Conservation (phyloP, 306 rosid species). For the Ochetophila trinervis region DNA sequence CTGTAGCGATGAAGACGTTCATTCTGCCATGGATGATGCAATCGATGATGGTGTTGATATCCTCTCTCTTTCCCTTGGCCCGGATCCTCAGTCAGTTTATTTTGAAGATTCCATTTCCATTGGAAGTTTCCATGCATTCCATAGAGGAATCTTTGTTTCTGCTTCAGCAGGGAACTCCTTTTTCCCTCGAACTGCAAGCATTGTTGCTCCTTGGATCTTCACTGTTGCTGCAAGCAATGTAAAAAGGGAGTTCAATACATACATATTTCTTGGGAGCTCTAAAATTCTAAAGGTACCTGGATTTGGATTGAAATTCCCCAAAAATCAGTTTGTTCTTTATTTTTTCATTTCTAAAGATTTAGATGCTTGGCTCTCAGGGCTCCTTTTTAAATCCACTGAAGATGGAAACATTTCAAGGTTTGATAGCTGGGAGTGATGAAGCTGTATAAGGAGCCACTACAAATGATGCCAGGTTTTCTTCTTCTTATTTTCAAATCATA, state of each 20-base stretch:
- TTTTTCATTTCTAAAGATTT: background rate
- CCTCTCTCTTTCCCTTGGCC: slow-evolving; percentile 68
- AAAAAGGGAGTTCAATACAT: slow-evolving; percentile 58
- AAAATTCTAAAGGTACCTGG: slow-evolving; percentile 50
- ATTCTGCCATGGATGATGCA: slow-evolving; percentile 64
- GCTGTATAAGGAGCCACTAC: slow-evolving; percentile 49
- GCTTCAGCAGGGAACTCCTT: slow-evolving; percentile 69
- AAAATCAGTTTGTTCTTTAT: too few relatives aligned
- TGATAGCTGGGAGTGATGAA: slow-evolving; percentile 55
- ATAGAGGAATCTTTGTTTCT: slow-evolving; percentile 60
- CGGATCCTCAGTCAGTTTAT: slow-evolving; percentile 48
- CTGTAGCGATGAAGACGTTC: slow-evolving; percentile 59
- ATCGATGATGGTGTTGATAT: slow-evolving; percentile 67
- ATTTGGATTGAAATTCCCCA: too few relatives aligned
- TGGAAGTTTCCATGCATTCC: slow-evolving; percentile 72
- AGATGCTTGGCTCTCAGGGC: slow-evolving; percentile 41
- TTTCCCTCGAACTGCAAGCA: slow-evolving; percentile 59
- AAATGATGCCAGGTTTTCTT: slow-evolving; percentile 56
- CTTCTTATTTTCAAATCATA: background rate
- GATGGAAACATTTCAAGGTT: slow-evolving; percentile 40
- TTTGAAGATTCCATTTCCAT: slow-evolving; percentile 43
- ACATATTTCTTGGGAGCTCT: slow-evolving; percentile 53
- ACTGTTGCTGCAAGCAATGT: slow-evolving; percentile 69
- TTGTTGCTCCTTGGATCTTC: slow-evolving; percentile 79
- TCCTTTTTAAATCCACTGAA: slow-evolving; percentile 57